Base-by-base conservation (phyloP, 495 filamentous ascomycete genomes). In the Hypoxylon intermedium region DNA sequence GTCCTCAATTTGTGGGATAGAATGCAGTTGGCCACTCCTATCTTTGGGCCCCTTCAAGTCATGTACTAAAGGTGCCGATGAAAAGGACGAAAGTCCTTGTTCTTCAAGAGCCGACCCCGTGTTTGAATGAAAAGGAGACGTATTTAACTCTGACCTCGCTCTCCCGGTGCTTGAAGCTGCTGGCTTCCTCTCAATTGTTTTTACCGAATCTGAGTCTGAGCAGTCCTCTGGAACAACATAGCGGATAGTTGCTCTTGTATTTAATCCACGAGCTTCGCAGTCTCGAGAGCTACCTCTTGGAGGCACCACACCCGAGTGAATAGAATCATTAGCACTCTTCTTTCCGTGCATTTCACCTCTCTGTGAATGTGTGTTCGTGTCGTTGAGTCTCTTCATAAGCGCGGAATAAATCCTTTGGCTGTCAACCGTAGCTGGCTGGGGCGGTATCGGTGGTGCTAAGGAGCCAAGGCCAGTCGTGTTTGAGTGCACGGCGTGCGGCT, bases 401-500 rank as follows among this genome's bases (percentile, higher is more conserved):
- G 89, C 90, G 2, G 87, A 86, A 63, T 89, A 92, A 26, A 93
- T 75, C 23, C 87, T 82, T 19, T 87, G 81, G 46, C 84, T 86
- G 56, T 90, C 80, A 19, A 88, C 75, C 1, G 74, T 46, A 3
- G 42, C 48, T 20, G 58, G 68, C 18, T 33, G 63, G 5, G 65
- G 57, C 13, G 75, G 53, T 15, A 69, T 42, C 6, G 65, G 56
- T 19, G 47, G 51, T 11, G 37, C 54, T 11, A 42, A 1, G 12
- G 50, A 59, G 16, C 31, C 20, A 36, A 38, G 6, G 36, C 46
- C 47, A 43, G 20, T n/a, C n/a, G n/a, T 23, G 13, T 58, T 46
- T 16, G 30, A 20, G 24, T 60, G 31, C 11, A 12, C 7, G 11
- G 21, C 21, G 31, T 58, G 44, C 9, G 37, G 5, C 37, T 51